Base-by-base conservation (phyloP, 1,284 basidiomycete species). In the Malassezia psittaci region DNA sequence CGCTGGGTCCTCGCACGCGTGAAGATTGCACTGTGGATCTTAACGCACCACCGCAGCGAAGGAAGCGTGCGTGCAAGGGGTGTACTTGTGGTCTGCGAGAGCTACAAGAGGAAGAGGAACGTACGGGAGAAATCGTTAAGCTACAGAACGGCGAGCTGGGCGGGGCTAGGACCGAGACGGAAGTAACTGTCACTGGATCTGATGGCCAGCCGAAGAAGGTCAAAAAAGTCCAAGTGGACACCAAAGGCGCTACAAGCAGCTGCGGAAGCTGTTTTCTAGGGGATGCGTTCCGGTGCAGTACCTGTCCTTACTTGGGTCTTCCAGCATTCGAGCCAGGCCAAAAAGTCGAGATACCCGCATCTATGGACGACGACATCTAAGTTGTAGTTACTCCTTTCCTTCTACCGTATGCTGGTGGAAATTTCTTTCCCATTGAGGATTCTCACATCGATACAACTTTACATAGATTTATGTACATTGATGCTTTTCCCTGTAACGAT, bases 211-310 rank as follows among this genome's bases (percentile, higher is more conserved):
- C 62, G 35, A 65, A 66, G 52, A 68, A 63, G 21, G 66, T 74
- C 60, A 73, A 72, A 61, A 55, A 67, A 7, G 63, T 74, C 42
- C 66, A 68, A 51, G 72, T 74, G 36, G 72, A 74, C 36, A 74
- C 72, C 21, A 66, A 66, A 47, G 72, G 72, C 39, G 70, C 70
- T 0, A 96, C 90, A 46, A 90, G 87, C 73, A 90, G 88, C 69
- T 98, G 93, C 78, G 91, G 90, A n/a, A 94, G 81, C 77, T 99
- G 93, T 79, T 96, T 90, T 79, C 79, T 98, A 48, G 94, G 93
- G 10, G 93, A 99, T 77, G 94, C 93, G 1, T 99, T 99, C 79
- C 80, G 93, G 65, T 99, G 93, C 77, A 86, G 84, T 16, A 83
- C 87, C 57, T 99, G 93, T 76, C 94, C 93, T 29, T 99, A 96